Percentiles rank a stretch among this genome's conserved stretches.
phyloP scores from a whole-genome alignment of 2,329 filamentous ascomycete genomes.

The Bertia moriformis region DNA sequence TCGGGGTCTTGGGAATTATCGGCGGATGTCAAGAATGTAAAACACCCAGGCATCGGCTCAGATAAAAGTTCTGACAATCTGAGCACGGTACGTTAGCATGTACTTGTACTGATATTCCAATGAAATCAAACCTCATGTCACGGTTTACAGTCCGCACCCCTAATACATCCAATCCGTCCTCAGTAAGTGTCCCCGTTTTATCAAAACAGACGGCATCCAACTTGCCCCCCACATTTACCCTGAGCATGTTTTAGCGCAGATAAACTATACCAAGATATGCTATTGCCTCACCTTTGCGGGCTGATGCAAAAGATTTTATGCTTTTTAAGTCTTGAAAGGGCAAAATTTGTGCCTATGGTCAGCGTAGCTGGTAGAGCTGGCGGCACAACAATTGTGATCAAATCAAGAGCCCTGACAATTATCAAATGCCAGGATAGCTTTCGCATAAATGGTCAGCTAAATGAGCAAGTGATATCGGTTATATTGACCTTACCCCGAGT shows the following conservation, averaged over 20 bases:
- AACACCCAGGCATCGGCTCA: background rate
- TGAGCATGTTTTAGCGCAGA: background rate
- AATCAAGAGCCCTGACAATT: constrained; percentile 75
- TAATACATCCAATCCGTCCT: constrained; percentile 87
- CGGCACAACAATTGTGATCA: constrained; percentile 95
- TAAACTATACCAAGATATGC: background rate
- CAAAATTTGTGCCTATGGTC: constrained; percentile 94
- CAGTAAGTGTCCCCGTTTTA: constrained; percentile 95
- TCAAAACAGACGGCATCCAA: constrained; percentile 95
- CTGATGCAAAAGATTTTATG: constrained; percentile 96
- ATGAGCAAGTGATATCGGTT: background rate
- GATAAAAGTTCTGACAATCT: background rate
- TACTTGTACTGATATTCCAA: background rate
- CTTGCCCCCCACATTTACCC: constrained; percentile 87
- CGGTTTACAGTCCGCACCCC: constrained; percentile 67
- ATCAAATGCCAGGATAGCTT: constrained; percentile 79
- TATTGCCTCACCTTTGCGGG: constrained; percentile 50
- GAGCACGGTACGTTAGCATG: background rate
- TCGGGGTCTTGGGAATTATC: background rate
- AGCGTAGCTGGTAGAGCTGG: constrained; percentile 87
- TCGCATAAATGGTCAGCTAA: background rate
- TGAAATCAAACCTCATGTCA: background rate
- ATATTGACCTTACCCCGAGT: constrained; percentile 25
- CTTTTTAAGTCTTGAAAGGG: constrained; percentile 68
- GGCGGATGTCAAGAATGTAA: background rate